These are phyloP conservation scores for Phytophthora syringae DNA, from an alignment of 352 stramenopile species.

Conservation along the genomic window DNA sequence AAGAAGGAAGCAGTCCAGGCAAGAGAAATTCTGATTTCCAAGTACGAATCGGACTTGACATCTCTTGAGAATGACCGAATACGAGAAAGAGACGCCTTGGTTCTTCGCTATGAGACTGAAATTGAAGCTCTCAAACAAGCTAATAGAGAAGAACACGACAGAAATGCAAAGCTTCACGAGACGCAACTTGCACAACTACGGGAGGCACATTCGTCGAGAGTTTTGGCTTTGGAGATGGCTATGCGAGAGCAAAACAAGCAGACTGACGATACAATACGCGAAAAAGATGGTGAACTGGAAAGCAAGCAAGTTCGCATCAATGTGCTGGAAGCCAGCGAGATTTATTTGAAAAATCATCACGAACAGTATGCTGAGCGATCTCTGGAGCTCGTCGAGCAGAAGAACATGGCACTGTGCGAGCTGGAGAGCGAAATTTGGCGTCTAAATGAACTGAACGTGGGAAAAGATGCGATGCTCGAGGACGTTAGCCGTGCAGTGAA, in stretches of 20 bases:
- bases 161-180: conserved; percentile 33
- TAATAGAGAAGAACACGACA: conserved; percentile 49
- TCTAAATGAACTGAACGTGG: conserved; percentile 30
- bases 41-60: conserved; percentile 32
- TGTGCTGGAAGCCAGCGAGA: conserved; percentile 30
- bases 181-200: conserved; percentile 44
- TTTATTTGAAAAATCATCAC: conserved; percentile 22
- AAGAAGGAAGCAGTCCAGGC: conserved; percentile 20
- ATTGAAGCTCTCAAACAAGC: conserved; percentile 44
- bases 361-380: conserved; percentile 21
- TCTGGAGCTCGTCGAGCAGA: conserved; percentile 34
- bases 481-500: conserved; percentile 35
- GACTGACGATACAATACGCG: conserved; percentile 25
- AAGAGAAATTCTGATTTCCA: conserved; percentile 27
- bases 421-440: conserved; percentile 34
- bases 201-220: conserved; percentile 45
- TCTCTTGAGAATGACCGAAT: conserved; percentile 30
- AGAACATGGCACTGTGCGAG: conserved; percentile 52
- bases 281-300: conserved; percentile 35
- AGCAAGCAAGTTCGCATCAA: conserved; percentile 23
- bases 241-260: conserved; percentile 52
- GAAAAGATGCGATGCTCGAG: conserved; percentile 34
- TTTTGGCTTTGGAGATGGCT: conserved; percentile 52
- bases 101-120: conserved; percentile 59
- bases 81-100: conserved; percentile 26